Conservation (phyloP, 495 filamentous ascomycete species). For the Podospora pseudocomata region DNA sequence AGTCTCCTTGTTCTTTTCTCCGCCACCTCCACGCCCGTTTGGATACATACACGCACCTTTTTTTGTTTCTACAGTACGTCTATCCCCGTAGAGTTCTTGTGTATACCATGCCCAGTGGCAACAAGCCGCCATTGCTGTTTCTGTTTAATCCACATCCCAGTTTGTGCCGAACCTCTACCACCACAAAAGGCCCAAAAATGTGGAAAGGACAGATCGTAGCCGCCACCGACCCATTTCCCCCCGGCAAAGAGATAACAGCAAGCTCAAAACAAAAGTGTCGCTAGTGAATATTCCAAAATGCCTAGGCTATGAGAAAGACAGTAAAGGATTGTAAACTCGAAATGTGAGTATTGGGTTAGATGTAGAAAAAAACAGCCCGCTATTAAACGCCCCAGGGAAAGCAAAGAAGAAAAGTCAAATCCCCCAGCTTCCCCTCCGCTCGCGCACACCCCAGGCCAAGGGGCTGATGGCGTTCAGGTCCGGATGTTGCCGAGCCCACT, state of each 20-base stretch:
- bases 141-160: too few species aligned
- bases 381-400: conserved; percentile 8
- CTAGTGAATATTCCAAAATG: not conserved
- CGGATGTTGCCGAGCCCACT: conserved; percentile 81
- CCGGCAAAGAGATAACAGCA: too few species aligned
- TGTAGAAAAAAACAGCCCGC: not conserved
- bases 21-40: too few species aligned
- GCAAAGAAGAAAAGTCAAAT: conserved; percentile 39
- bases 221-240: too few species aligned
- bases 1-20: not conserved
- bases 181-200: not conserved
- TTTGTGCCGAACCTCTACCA: not conserved
- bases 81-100: too few species aligned
- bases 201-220: too few species aligned
- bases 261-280: not conserved
- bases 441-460: conserved; percentile 67
- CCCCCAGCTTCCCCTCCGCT: conserved; percentile 81
- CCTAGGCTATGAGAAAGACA: not conserved
- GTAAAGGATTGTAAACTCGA: conserved; percentile 1
- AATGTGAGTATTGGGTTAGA: not conserved
- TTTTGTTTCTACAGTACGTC: too few species aligned
- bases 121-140: too few species aligned
- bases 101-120: too few species aligned
- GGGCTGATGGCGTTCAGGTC: conserved; percentile 53
- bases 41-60: too few species aligned